These are phyloP conservation scores for Gymnopus androsaceus DNA, from an alignment of 1,284 basidiomycete species.

Conservation along the genomic window DNA sequence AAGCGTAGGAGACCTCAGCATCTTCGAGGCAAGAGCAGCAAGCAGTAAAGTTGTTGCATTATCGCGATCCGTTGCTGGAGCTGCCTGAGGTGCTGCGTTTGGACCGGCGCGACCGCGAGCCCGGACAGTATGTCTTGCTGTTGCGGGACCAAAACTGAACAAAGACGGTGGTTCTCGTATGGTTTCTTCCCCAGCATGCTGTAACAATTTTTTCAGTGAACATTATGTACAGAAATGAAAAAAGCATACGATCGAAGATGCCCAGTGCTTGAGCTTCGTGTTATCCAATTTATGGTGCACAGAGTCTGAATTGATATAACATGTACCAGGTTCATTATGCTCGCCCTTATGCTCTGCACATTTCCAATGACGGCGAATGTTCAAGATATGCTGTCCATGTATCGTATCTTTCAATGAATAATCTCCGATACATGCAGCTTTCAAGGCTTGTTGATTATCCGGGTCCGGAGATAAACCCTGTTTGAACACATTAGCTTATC, in stretches of 20 bases:
- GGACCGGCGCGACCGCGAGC: too few relatives aligned
- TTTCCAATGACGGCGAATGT: conserved; percentile 25
- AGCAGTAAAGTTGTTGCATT: neutral
- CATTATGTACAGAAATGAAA: neutral
- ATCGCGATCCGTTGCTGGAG: too few relatives aligned
- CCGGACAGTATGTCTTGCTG: too few relatives aligned
- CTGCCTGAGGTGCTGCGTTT: too few relatives aligned
- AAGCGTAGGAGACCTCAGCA: neutral
- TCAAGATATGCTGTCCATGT: conserved; percentile 15
- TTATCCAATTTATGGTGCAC: neutral
- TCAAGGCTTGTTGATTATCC: neutral
- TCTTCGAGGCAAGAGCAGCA: neutral
- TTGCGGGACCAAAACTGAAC: too few relatives aligned
- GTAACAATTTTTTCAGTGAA: neutral
- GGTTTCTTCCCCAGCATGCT: neutral
- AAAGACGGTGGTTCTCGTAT: neutral
- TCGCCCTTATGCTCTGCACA: conserved; percentile 27
- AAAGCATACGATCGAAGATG: neutral
- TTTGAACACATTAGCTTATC: neutral
- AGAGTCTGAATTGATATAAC: conserved; percentile 17
- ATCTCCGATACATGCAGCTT: neutral
- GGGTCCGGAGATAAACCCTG: neutral
- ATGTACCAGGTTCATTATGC: conserved; percentile 26
- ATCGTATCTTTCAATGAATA: neutral
- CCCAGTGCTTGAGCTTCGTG: neutral